Base-by-base conservation (phyloP, 225 moss, liverwort and hornwort genomes). In the Marchantia paleacea region DNA sequence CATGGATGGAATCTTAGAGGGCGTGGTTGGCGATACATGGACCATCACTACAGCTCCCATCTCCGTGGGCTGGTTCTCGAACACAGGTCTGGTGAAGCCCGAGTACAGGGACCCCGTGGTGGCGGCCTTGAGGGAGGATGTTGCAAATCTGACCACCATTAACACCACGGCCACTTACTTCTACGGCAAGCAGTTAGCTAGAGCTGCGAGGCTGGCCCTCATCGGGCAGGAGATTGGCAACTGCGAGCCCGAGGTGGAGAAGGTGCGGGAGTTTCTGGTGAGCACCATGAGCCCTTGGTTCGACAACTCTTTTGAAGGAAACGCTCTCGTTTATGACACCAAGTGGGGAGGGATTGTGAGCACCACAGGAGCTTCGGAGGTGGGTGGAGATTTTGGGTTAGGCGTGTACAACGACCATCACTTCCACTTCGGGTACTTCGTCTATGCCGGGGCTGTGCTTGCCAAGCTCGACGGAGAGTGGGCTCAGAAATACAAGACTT, bases 341-440 rank as follows among this genome's bases (percentile, higher is more conserved):
- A 86, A 86, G 6, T 93, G 93, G 93, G 93, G 93, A 3, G 93
- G 93, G 4, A 81, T 93, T 20, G 85, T 91, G 69, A 91, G 91
- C 19, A 83, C 84, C 49, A 81, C 86, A n/a, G 93, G 91, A 3
- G 83, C 93, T n/a, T 84, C 83, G 16, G 85, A 89, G 68, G 12
- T 79, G 0, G 88, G 88, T 12, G 92, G 90, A 20, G 92, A 92
- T 82, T 93, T 93, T 29, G 93, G 93, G 0, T 79, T 93, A 53
- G 91, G 89, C 1, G 65, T 85, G 15, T 93, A 91, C 28, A 93
- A 93, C 69, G 93, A 93, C 62, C 93, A 93, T 77, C 93, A 93
- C 81, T 93, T 78, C 83, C 93, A 93, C 67, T 80, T 89, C 63
- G 93, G 93, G 7, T 93, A 93, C 84, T 93, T 91, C 77, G 91